A percentile compares a stretch with the other conserved stretches of the same genome.
These are phyloP conservation scores for Coelastrella sp. DNA, from an alignment of 139 green algal genomes.

Conservation along the genomic window DNA sequence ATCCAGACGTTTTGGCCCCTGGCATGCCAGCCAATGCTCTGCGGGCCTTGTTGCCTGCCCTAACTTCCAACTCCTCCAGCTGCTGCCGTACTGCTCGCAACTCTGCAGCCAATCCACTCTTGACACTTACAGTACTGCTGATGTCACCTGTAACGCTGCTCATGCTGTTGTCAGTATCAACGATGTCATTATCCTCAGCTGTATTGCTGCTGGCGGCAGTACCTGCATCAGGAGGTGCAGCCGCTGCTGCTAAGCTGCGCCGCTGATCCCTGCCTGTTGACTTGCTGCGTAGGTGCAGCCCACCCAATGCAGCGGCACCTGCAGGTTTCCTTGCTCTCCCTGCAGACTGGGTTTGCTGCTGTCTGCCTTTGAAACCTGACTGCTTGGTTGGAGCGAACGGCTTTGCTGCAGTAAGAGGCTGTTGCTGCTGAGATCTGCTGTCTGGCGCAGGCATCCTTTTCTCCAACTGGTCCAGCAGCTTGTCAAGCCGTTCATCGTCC, in stretches of 20 bases:
- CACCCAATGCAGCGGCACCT: neutral
- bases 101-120: conserved; percentile 33
- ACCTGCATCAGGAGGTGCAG: neutral
- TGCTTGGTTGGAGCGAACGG: too few species aligned
- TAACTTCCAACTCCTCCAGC: conserved; percentile 32
- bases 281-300: conserved; percentile 1
- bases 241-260: neutral
- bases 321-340: neutral
- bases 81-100: conserved; percentile 39
- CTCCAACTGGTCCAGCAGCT: conserved; percentile 60
- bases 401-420: too few species aligned
- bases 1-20: neutral
- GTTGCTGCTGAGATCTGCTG: conserved; percentile 3
- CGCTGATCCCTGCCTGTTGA: conserved; percentile 16
- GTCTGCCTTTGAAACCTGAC: too few species aligned
- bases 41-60: conserved; percentile 23
- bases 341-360: conserved; percentile 3
- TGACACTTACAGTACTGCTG: conserved; percentile 14
- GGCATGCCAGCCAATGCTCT: neutral
- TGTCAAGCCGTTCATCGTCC: conserved; percentile 66
- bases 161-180: neutral
- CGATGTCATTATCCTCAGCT: neutral
- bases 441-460: conserved; percentile 18
- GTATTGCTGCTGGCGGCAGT: neutral
- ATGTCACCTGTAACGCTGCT: neutral